A percentile compares a stretch with the other conserved stretches of the same genome.
Evolutionary conservation across 305 asterid genomes (phyloP).

Genomic region (Solanum aculeatissimum): DNA sequence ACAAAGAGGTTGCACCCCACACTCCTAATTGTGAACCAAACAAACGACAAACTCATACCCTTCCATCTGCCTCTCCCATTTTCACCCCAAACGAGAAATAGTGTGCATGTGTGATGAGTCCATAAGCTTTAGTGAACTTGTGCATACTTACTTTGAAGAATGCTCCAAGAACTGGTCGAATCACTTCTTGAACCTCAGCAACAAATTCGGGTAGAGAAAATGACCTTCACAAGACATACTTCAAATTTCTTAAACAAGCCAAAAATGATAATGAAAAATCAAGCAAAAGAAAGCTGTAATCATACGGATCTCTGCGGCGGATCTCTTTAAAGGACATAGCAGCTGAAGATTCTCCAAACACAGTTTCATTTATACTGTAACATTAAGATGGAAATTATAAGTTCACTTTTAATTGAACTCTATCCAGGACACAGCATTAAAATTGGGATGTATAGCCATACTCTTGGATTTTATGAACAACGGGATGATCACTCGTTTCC

Average conservation of each 20-base stretch:
- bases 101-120: neutral
- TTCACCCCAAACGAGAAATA: neutral
- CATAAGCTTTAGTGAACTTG: neutral
- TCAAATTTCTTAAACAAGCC: conserved; percentile 6
- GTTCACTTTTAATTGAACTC: neutral
- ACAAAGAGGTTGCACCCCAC: neutral
- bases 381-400: conserved; percentile 2
- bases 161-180: conserved; percentile 83
- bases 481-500: conserved; percentile 95
- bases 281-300: conserved; percentile 1
- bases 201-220: conserved; percentile 95
- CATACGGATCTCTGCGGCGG: conserved; percentile 91
- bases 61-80: neutral
- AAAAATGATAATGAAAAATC: neutral
- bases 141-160: conserved; percentile 61
- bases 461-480: conserved; percentile 94
- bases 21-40: neutral
- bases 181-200: conserved; percentile 86
- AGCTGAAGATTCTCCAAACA: conserved; percentile 86
- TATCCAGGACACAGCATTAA: neutral
- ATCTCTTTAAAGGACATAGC: conserved; percentile 95
- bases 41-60: neutral
- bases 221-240: conserved; percentile 31
- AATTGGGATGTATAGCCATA: conserved; percentile 15
- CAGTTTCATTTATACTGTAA: conserved; percentile 78